Percentiles rank a stretch among this genome's conserved stretches.
phyloP scores from a whole-genome alignment of 495 filamentous ascomycete genomes.

The Polyplosphaeria fusca region DNA sequence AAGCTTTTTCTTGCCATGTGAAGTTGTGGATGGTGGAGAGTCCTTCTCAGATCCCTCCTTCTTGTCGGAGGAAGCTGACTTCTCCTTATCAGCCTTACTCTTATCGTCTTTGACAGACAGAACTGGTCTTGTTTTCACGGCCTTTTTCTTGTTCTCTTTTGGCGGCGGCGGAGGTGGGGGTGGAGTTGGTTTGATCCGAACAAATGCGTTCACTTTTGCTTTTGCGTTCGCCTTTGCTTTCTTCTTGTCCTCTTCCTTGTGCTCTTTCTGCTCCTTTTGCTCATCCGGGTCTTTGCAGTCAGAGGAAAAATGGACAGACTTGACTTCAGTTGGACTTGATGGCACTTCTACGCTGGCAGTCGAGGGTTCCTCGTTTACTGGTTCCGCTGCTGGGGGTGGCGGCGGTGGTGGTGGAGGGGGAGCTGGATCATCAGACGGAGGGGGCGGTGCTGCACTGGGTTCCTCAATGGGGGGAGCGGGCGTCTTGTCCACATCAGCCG shows the following conservation, averaged over 20 bases:
- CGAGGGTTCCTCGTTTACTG: background rate
- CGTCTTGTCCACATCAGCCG: too few relatives aligned
- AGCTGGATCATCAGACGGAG: background rate
- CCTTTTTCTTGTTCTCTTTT: conserved; percentile 18
- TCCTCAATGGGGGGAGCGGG: conserved; percentile 9
- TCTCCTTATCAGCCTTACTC: conserved; percentile 5
- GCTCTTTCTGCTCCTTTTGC: conserved; percentile 4
- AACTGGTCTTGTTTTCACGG: background rate
- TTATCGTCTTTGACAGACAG: background rate
- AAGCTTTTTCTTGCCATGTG: conserved; percentile 24
- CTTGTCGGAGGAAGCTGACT: conserved; percentile 4
- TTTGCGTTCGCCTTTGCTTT: conserved; percentile 13
- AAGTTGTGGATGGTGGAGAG: background rate
- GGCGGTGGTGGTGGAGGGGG: conserved; percentile 1
- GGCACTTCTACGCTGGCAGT: background rate
- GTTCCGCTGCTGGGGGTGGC: background rate
- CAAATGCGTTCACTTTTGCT: conserved; percentile 22
- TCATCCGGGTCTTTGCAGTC: conserved; percentile 28
- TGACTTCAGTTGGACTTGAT: conserved; percentile 10
- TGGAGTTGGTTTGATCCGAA: conserved; percentile 19
- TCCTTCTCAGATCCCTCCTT: conserved; percentile 19
- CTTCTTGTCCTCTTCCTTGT: conserved; percentile 22
- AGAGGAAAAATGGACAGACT: conserved; percentile 27
- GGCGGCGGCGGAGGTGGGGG: conserved; percentile 6
- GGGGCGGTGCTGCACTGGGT: background rate